Percentiles rank a stretch among this genome's conserved stretches.
phyloP scores from a whole-genome alignment of 2,329 filamentous ascomycete species.

The Chlorencoelia australis region DNA sequence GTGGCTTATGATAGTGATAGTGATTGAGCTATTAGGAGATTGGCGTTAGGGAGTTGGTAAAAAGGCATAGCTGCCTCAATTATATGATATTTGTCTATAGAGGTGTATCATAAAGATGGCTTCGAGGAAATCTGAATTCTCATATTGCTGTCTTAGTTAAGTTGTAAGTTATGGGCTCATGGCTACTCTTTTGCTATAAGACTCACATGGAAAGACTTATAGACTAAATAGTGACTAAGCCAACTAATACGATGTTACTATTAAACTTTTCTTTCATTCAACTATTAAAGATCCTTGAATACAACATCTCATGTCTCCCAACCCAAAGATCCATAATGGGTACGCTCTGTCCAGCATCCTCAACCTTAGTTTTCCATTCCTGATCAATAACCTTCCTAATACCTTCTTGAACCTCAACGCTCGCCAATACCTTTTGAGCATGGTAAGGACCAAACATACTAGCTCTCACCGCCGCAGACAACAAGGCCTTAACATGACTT shows the following conservation, averaged over 20 bases:
- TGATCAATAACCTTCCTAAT: slow-evolving; percentile 48
- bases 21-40: slow-evolving; percentile 35
- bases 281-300: slow-evolving; percentile 81
- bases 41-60: slow-evolving; percentile 11
- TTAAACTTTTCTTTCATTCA: slow-evolving; percentile 28
- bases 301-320: slow-evolving; percentile 71
- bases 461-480: slow-evolving; percentile 67
- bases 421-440: slow-evolving; percentile 62
- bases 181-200: not conserved
- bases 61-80: not conserved
- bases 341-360: slow-evolving; percentile 64
- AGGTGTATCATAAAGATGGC: too few species aligned
- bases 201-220: too few species aligned
- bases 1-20: slow-evolving; percentile 88
- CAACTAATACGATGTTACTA: not conserved
- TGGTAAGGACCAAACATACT: slow-evolving; percentile 75
- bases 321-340: slow-evolving; percentile 77
- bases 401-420: slow-evolving; percentile 43
- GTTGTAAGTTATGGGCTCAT: not conserved
- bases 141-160: not conserved
- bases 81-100: too few species aligned
- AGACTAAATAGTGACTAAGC: too few species aligned
- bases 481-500: slow-evolving; percentile 64
- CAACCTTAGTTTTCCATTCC: slow-evolving; percentile 48
- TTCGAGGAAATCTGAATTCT: too few species aligned